A percentile compares a stretch with the other conserved stretches of the same genome.
Evolutionary conservation across 129 eudicot genomes (phyloP).

Genomic region (Arctium lappa): DNA sequence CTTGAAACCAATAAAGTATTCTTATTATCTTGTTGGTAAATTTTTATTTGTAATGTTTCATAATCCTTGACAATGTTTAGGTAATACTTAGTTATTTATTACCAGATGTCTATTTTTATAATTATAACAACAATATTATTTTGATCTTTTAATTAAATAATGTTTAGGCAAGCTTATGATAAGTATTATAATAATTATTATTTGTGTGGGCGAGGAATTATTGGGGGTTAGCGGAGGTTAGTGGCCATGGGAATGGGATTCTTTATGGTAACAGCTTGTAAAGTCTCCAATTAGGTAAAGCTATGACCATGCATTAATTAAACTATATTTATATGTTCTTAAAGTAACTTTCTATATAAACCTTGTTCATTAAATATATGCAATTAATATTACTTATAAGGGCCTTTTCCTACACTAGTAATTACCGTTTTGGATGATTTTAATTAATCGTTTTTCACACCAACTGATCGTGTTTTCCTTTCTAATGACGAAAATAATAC

Average conservation of each 20-base stretch:
- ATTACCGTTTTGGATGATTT: too few species aligned
- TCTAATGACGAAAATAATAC: too few species aligned
- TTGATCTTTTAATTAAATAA: background rate
- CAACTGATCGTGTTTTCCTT: too few species aligned
- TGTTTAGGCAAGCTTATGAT: constrained; percentile 7
- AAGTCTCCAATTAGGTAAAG: constrained; percentile 41
- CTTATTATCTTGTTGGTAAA: constrained; percentile 1
- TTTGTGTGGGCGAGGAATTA: constrained; percentile 25
- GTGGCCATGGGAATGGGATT: constrained; percentile 39
- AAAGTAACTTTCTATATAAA: constrained; percentile 26
- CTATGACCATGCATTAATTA: constrained; percentile 19
- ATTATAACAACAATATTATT: background rate
- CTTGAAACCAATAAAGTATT: background rate
- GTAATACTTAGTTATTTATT: background rate
- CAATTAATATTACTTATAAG: background rate
- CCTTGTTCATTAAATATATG: background rate
- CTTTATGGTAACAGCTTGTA: constrained; percentile 32
- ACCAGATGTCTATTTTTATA: background rate
- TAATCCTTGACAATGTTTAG: background rate
- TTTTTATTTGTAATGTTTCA: background rate
- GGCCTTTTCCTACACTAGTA: background rate
- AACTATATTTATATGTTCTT: constrained; percentile 15
- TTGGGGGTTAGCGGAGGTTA: constrained; percentile 35
- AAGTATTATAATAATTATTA: constrained; percentile 10
- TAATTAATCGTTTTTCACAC: too few species aligned